Evolutionary conservation across 2,329 filamentous ascomycete genomes (phyloP).

Genomic region (Calcarisporium arbuscula): DNA sequence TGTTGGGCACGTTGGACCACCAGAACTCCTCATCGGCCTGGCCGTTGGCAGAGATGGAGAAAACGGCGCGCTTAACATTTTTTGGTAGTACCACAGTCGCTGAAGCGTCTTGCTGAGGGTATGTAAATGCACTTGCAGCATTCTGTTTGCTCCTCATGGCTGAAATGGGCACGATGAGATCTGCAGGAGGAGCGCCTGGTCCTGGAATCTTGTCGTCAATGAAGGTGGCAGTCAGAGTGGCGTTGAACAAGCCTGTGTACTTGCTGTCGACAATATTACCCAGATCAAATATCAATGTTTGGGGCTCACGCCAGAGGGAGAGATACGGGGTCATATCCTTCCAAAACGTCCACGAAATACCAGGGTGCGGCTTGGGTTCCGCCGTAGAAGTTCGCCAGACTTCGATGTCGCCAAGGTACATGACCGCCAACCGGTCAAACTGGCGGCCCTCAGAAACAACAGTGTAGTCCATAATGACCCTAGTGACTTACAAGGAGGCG

Average conservation of each 20-base stretch:
- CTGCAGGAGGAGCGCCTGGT: slow-evolving; percentile 36
- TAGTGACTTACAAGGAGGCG: slow-evolving; percentile 62
- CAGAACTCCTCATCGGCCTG: slow-evolving; percentile 77
- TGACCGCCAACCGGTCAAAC: slow-evolving; percentile 67
- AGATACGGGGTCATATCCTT: slow-evolving; percentile 74
- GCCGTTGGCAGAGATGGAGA: slow-evolving; percentile 71
- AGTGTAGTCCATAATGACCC: slow-evolving; percentile 70
- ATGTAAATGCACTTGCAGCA: slow-evolving; percentile 58
- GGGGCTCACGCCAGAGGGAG: slow-evolving; percentile 59
- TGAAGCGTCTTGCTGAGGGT: slow-evolving; percentile 57
- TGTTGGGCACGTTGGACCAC: slow-evolving; percentile 71
- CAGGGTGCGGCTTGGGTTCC: slow-evolving; percentile 59
- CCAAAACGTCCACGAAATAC: slow-evolving; percentile 69
- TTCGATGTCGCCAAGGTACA: slow-evolving; percentile 73
- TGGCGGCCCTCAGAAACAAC: slow-evolving; percentile 66
- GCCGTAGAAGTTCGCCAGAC: slow-evolving; percentile 81
- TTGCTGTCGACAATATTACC: slow-evolving; percentile 63
- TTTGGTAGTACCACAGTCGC: slow-evolving; percentile 56
- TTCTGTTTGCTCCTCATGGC: slow-evolving; percentile 42
- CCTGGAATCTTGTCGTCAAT: slow-evolving; percentile 36
- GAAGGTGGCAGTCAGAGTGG: slow-evolving; percentile 68
- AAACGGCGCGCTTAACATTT: slow-evolving; percentile 62
- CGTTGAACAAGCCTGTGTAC: slow-evolving; percentile 70
- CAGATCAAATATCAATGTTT: slow-evolving; percentile 75
- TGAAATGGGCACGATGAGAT: slow-evolving; percentile 63